Conservation (phyloP, 164 flowering plant genomes). For the Aristolochia californica region DNA sequence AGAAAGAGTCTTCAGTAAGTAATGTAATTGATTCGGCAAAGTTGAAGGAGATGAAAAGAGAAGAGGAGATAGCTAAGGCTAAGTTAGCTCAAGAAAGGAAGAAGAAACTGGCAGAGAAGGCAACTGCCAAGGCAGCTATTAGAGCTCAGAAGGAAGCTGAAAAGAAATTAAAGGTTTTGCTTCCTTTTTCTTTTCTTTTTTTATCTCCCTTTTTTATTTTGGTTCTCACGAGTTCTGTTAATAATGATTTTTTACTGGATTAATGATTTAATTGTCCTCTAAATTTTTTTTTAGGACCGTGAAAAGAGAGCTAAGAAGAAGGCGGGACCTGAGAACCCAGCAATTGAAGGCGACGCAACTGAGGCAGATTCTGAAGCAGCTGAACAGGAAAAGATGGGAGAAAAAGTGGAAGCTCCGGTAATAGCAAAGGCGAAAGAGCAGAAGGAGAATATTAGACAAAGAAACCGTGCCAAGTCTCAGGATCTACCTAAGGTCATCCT, state of each 20-base stretch:
- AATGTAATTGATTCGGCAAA: slow-evolving; percentile 41
- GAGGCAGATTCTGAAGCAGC: slow-evolving; percentile 24
- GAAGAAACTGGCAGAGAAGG: slow-evolving; percentile 32
- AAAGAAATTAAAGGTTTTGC: slow-evolving; percentile 77
- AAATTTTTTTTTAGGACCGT: slow-evolving; percentile 41
- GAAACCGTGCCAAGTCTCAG: slow-evolving; percentile 37
- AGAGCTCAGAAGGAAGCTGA: slow-evolving; percentile 91
- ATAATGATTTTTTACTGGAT: neutral
- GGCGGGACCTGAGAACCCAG: slow-evolving; percentile 25
- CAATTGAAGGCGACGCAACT: slow-evolving; percentile 19
- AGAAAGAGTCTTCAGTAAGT: slow-evolving; percentile 17
- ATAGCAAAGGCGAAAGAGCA: slow-evolving; percentile 32
- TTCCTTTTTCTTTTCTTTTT: too few species aligned
- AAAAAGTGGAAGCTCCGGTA: slow-evolving; percentile 22
- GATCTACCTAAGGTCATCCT: slow-evolving; percentile 54
- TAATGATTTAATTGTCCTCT: neutral
- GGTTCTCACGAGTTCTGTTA: neutral
- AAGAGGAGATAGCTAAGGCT: slow-evolving; percentile 81
- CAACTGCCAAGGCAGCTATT: slow-evolving; percentile 57
- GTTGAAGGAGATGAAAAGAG: slow-evolving; percentile 68
- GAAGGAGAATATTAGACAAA: slow-evolving; percentile 40
- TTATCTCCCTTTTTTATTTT: too few species aligned
- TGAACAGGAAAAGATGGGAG: slow-evolving; percentile 33
- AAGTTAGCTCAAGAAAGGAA: slow-evolving; percentile 56
- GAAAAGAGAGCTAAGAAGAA: slow-evolving; percentile 83